phyloP scores from a whole-genome alignment of 345 rosid species.

The Brassica carinata region DNA sequence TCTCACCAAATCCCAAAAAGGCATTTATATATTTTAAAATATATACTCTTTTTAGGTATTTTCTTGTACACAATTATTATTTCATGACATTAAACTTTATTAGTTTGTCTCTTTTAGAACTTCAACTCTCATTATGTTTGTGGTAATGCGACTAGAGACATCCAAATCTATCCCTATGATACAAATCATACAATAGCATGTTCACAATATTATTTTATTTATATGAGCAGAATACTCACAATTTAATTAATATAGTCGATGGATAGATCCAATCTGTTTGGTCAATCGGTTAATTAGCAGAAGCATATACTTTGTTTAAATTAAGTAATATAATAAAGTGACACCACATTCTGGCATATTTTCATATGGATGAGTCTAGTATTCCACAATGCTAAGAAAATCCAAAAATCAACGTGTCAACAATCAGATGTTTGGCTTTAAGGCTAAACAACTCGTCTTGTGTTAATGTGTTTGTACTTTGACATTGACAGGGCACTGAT shows the following conservation, averaged over 20 bases:
- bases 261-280: slow-evolving; percentile 14
- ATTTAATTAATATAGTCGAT: neutral
- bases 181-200: neutral
- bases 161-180: slow-evolving; percentile 1
- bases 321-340: neutral
- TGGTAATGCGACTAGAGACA: slow-evolving; percentile 26
- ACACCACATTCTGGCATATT: slow-evolving; percentile 14
- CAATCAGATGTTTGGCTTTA: slow-evolving; percentile 9
- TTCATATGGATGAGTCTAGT: slow-evolving; percentile 7
- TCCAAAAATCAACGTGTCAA: slow-evolving; percentile 12
- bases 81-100: slow-evolving; percentile 9
- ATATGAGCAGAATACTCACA: slow-evolving; percentile 7
- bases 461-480: slow-evolving; percentile 22
- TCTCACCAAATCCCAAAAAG: slow-evolving; percentile 22
- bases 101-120: neutral
- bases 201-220: neutral
- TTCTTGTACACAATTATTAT: slow-evolving; percentile 25
- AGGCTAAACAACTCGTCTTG: slow-evolving; percentile 16
- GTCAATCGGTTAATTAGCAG: neutral
- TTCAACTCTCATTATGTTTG: slow-evolving; percentile 9
- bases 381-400: slow-evolving; percentile 15
- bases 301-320: slow-evolving; percentile 23
- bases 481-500: slow-evolving; percentile 27
- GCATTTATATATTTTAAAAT: neutral
- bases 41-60: slow-evolving; percentile 2